Base-by-base conservation (phyloP, 257 asterid genomes). In the Ehretia macrophylla region DNA sequence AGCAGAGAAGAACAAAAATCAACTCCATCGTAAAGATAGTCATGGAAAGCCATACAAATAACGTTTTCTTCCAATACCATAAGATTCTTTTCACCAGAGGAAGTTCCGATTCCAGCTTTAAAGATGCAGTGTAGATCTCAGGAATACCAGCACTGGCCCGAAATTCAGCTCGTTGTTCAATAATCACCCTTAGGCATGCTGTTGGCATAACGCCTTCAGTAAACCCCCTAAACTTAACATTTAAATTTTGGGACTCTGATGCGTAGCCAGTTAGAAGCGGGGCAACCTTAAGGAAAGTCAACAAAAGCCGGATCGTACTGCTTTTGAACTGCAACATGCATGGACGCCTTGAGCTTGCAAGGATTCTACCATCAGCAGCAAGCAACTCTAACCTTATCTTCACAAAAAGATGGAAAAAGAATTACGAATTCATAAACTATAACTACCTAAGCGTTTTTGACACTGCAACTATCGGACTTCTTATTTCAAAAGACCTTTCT, bases 1-100 rank as follows among this genome's bases (percentile, higher is more conserved):
- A 87, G 67, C 87, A 85, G 35, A 90, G 71, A 19, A 87, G 96
- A 60, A 87, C 70, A 22, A 79, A 75, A 64, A 73, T 37, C 76
- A 88, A 51, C 82, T 88, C 96, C 53, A 67, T 64, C 16, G 62
- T 49, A 67, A 92, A 84, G 14, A 88, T 46, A 8, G 75, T 64
- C 90, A 88, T 69, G 83, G 97, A 78, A 56, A 81, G 62, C 97
- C 99, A 88, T 46, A 84, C 83, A 60, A 84, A 92, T 35, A 92
- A 56, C 14, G 97, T 85, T 58, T 64, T 84, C 75, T 70, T 84
- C 97, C 97, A 92, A 58, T 61, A 78, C 97, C 97, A 92, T 52
- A 86, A 4, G 18, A 79, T 48, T 68, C 79, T 82, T 69, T 76
- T 83, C 55, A 72, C 60, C 1, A 84, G 63, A 46, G 97, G 99